Base-by-base conservation (phyloP, 2,329 filamentous ascomycete species). In the Xylaria sp. region DNA sequence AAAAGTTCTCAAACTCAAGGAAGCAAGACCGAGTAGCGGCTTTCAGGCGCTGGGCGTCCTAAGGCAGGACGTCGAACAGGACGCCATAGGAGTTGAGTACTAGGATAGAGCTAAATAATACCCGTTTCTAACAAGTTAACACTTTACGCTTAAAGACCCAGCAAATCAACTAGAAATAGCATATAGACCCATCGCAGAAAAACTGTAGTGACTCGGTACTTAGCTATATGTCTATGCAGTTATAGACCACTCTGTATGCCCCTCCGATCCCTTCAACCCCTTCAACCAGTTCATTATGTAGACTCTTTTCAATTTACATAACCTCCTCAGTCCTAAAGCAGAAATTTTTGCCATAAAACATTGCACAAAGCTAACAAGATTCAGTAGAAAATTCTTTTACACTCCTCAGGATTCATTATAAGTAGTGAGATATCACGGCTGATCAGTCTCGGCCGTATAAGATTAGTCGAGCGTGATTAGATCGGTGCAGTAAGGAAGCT, bases 11-110 rank as follows among this genome's bases (percentile, higher is more conserved):
- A 63, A 64, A 62, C 61, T 62, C 63, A 66, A 63, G 40, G 51
- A 18, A 50, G 59, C 27, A 68, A 64, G 59, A 61, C 47, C 40
- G 35, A 21, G 6, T 61, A 63, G 60, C 37, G 27, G 48, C 68
- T 6, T 6, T 18, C 69, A 64, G 65, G 70, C 68, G 66, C 70
- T 60, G 32, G 70, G 73, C 72, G 72, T 75, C 74, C 35, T 50
- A 57, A 23, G 63, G 27, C 55, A 18, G 40, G 25, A 47, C 32
- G 10, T 35, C 2, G 32, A 9, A 1, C 2, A 35, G 10, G 32
- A 35, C 10, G 32, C 10, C 10, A 35, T 10, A 35, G 32, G 10
- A 35, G 32, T 10, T 10, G 8, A 35, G 32, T 6, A 10, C 32
- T 35, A 10, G 10, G 32, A 35, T 35, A 35, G 32, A 35, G 8